Conservation (phyloP, 179 eudicot genomes). For the Vitellaria paradoxa region DNA sequence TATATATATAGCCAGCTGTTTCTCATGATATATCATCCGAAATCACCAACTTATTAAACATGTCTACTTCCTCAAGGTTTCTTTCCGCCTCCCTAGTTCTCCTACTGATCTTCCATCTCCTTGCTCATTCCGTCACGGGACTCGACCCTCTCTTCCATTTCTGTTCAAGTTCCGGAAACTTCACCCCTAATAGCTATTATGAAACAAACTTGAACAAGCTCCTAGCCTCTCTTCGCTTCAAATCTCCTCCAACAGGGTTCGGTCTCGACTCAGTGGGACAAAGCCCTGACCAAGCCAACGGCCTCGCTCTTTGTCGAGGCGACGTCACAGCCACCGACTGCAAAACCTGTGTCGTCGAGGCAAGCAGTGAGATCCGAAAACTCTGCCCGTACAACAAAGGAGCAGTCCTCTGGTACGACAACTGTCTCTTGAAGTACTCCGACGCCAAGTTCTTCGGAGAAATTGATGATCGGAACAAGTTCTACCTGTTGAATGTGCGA, state of each 20-base stretch:
- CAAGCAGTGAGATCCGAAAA: not conserved
- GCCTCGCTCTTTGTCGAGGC: constrained; percentile 24
- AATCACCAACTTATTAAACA: no score
- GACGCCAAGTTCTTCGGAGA: constrained; percentile 7
- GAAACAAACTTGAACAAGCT: constrained; percentile 8
- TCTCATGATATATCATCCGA: no score
- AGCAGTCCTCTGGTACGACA: constrained; percentile 15
- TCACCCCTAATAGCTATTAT: constrained; percentile 10
- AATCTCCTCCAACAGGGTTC: constrained; percentile 21
- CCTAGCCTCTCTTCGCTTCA: not conserved
- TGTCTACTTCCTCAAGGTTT: not conserved
- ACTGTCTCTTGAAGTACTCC: constrained; percentile 16
- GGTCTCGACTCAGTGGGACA: constrained; percentile 8
- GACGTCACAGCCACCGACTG: constrained; percentile 8
- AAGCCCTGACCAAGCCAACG: not conserved
- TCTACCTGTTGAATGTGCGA: not conserved
- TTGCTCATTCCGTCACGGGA: not conserved
- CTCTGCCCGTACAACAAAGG: not conserved
- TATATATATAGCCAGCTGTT: no score
- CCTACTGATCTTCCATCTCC: not conserved
- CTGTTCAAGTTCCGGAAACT: not conserved
- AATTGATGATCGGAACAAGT: not conserved
- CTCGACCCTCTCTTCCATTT: not conserved
- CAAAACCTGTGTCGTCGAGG: constrained; percentile 9
- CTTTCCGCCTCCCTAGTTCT: not conserved